phyloP scores from a whole-genome alignment of 164 flowering plant genomes.

The Annona cherimola region DNA sequence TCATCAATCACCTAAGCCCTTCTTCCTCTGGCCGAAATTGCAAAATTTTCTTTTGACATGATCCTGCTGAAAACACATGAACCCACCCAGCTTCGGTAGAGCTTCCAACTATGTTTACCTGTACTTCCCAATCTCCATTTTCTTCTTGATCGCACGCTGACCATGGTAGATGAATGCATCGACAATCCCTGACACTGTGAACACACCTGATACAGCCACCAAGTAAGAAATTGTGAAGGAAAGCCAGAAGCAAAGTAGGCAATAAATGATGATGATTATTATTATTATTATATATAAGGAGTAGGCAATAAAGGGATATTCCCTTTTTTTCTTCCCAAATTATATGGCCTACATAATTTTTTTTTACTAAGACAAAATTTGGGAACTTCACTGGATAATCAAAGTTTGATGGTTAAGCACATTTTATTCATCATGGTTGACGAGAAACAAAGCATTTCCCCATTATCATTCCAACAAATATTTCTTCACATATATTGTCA shows the following conservation, averaged over 20 bases:
- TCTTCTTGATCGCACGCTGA: slow-evolving; percentile 56
- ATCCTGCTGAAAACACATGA: neutral
- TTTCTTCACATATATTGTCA: too few relatives aligned
- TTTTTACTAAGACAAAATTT: too few relatives aligned
- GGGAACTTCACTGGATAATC: too few relatives aligned
- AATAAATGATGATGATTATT: too few relatives aligned
- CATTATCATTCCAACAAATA: too few relatives aligned
- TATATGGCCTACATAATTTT: too few relatives aligned
- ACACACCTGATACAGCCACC: slow-evolving; percentile 41
- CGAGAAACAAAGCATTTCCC: too few relatives aligned
- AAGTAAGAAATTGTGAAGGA: neutral
- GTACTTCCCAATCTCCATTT: slow-evolving; percentile 54
- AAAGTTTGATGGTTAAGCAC: too few relatives aligned
- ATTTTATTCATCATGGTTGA: too few relatives aligned
- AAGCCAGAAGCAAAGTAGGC: neutral
- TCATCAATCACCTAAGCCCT: neutral
- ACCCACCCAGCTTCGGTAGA: neutral
- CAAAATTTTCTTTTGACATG: neutral
- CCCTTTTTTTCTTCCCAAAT: too few relatives aligned
- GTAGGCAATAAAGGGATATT: too few relatives aligned
- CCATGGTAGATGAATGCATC: slow-evolving; percentile 69
- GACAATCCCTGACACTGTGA: slow-evolving; percentile 63
- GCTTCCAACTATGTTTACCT: neutral
- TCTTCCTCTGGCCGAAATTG: neutral
- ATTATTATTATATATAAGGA: too few relatives aligned